Evolutionary conservation across 495 filamentous ascomycete species (phyloP).

Genomic region (Podospora fimiseda): DNA sequence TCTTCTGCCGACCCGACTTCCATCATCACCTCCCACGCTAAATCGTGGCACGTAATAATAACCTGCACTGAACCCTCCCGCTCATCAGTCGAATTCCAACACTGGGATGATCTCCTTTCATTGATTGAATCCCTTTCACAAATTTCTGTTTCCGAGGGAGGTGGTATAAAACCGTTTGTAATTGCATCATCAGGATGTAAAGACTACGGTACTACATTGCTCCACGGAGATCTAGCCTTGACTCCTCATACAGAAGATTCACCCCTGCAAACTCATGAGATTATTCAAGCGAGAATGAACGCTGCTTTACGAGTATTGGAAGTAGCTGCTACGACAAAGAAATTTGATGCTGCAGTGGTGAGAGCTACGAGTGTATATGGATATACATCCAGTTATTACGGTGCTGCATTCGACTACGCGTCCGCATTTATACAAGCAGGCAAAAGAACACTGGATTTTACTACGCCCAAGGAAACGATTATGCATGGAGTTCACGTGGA

Average conservation of each 20-base stretch:
- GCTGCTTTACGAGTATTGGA: conserved; percentile 23
- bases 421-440: conserved; percentile 9
- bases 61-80: conserved; percentile 5
- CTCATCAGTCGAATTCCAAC: background rate
- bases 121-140: background rate
- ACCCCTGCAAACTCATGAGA: conserved; percentile 22
- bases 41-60: conserved; percentile 8
- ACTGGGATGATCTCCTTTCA: conserved; percentile 4
- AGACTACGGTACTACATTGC: conserved; percentile 35
- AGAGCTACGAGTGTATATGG: conserved; percentile 37
- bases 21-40: background rate
- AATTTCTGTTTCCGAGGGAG: conserved; percentile 4
- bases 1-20: background rate
- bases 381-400: conserved; percentile 34
- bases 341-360: conserved; percentile 33
- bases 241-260: conserved; percentile 33
- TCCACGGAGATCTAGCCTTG: conserved; percentile 24
- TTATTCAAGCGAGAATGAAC: conserved; percentile 10
- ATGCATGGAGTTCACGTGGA: conserved; percentile 39
- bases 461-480: conserved; percentile 28
- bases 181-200: conserved; percentile 38
- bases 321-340: conserved; percentile 13
- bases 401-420: conserved; percentile 25
- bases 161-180: conserved; percentile 32
- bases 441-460: conserved; percentile 18